Evolutionary conservation across 2,329 filamentous ascomycete species (phyloP).

Genomic region (Paradendryphiella salina): DNA sequence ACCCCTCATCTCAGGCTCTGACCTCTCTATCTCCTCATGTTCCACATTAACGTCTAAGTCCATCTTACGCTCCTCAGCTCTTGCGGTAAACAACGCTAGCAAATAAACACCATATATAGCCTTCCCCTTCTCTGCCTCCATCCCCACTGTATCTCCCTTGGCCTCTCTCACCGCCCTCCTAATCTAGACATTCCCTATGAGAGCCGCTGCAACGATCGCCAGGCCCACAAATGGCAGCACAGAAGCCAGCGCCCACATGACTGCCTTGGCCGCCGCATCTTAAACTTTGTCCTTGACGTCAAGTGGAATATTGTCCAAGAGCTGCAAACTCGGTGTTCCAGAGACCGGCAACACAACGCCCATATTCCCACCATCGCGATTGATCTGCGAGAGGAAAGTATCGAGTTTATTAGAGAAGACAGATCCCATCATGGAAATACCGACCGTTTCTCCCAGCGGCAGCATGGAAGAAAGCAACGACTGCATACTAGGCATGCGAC

Average conservation of each 20-base stretch:
- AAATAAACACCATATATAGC: conserved; percentile 29
- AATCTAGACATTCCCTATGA: conserved; percentile 59
- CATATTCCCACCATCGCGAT: conserved; percentile 19
- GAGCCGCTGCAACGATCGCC: conserved; percentile 50
- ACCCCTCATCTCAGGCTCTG: neutral
- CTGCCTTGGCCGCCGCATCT: conserved; percentile 56
- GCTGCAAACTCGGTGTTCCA: conserved; percentile 35
- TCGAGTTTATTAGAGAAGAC: conserved; percentile 66
- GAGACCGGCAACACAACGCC: conserved; percentile 23
- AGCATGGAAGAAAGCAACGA: conserved; percentile 63
- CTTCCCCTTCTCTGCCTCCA: conserved; percentile 17
- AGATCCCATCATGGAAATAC: conserved; percentile 67
- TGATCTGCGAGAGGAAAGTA: conserved; percentile 33
- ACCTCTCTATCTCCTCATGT: conserved; percentile 8
- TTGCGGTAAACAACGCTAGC: conserved; percentile 18
- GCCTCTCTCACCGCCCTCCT: conserved; percentile 32
- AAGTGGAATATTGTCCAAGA: conserved; percentile 46
- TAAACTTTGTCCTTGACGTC: conserved; percentile 47
- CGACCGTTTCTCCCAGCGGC: conserved; percentile 67
- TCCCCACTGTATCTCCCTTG: conserved; percentile 13
- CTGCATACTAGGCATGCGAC: conserved; percentile 61
- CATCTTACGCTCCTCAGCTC: conserved; percentile 12
- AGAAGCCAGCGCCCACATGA: conserved; percentile 68
- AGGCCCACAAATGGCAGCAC: conserved; percentile 63
- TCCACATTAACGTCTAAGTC: conserved; percentile 23